These are phyloP conservation scores for Malassezia slooffiae DNA, from an alignment of 1,284 basidiomycete genomes.

Conservation along the genomic window DNA sequence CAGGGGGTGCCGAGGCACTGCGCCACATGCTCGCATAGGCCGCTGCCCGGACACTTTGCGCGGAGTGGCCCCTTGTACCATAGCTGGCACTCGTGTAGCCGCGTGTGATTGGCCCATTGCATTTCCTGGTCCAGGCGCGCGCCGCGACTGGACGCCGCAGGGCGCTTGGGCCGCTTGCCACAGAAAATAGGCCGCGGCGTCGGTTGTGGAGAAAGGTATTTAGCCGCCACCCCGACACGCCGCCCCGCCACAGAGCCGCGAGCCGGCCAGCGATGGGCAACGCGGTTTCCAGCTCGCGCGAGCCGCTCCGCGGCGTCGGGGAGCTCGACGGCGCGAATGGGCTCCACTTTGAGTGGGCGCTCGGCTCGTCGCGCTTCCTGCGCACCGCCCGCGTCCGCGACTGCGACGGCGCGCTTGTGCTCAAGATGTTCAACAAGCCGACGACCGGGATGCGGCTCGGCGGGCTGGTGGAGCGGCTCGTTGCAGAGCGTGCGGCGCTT, in stretches of 20 bases:
- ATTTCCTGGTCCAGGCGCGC: no score
- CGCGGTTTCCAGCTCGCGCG: constrained; percentile 4
- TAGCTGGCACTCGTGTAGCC: no score
- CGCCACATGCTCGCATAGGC: background rate
- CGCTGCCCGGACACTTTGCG: no score
- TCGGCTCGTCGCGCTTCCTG: constrained; percentile 84
- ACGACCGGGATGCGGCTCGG: constrained; percentile 61
- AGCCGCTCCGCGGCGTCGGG: constrained; percentile 6
- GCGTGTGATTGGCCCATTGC: no score
- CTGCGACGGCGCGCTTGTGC: constrained; percentile 59
- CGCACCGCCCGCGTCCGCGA: constrained; percentile 77
- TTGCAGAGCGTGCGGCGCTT: constrained; percentile 66
- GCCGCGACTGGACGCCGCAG: no score
- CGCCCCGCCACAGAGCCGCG: no score
- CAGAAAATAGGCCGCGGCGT: no score
- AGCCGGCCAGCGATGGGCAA: constrained; percentile 5
- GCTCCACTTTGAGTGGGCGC: constrained; percentile 21
- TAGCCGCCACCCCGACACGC: no score
- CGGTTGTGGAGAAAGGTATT: no score
- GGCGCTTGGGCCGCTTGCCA: no score
- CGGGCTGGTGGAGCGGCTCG: constrained; percentile 57
- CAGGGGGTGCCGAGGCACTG: background rate
- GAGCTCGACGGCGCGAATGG: constrained; percentile 5
- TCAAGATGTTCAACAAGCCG: constrained; percentile 73
- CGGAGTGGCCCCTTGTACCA: constrained; percentile 5